Conservation (phyloP, 306 rosid genomes). For the Trifolium subterraneum region DNA sequence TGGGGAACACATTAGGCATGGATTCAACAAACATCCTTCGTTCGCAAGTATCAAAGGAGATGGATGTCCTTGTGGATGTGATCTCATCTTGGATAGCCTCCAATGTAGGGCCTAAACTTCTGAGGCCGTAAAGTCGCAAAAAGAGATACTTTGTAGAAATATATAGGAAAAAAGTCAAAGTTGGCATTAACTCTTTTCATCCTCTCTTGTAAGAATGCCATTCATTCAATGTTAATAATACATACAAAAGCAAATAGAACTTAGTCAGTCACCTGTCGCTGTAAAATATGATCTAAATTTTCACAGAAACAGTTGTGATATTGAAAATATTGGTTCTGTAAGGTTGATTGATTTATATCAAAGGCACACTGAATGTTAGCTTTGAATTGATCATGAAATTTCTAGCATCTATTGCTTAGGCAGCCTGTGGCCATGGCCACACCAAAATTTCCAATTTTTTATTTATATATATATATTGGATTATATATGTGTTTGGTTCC, state of each 20-base stretch:
- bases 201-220: constrained; percentile 31
- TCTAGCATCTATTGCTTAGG: no score
- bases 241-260: constrained; percentile 29
- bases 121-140: constrained; percentile 51
- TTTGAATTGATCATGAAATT: no score
- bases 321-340: constrained; percentile 25
- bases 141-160: constrained; percentile 20
- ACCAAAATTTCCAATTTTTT: no score
- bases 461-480: no score
- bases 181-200: constrained; percentile 15
- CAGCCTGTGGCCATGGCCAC: no score
- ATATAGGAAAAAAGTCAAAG: constrained; percentile 18
- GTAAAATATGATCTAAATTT: constrained; percentile 29
- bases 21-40: constrained; percentile 75
- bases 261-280: background rate
- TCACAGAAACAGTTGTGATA: constrained; percentile 8
- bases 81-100: constrained; percentile 82
- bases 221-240: constrained; percentile 30
- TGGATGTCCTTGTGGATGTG: constrained; percentile 78
- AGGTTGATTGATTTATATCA: background rate
- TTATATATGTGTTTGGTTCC: no score
- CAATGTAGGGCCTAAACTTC: constrained; percentile 67
- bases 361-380: background rate
- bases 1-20: constrained; percentile 75
- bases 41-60: constrained; percentile 74